Conservation (phyloP, 2,329 filamentous ascomycete genomes). For the Ceratocystis huliohia region DNA sequence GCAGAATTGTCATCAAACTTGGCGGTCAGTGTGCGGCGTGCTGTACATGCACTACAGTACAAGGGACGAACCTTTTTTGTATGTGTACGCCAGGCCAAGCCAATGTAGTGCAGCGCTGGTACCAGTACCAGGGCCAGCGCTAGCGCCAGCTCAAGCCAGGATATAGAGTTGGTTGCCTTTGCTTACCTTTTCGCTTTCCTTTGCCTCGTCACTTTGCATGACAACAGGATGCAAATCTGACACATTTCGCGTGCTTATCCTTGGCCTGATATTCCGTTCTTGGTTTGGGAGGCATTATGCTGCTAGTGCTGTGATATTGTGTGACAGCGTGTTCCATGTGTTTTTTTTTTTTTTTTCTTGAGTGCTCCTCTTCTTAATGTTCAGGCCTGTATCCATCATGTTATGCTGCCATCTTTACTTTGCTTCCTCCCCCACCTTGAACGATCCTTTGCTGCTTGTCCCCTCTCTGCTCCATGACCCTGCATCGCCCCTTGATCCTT, state of each 20-base stretch:
- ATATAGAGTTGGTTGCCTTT: background rate
- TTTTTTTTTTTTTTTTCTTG: background rate
- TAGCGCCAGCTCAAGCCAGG: background rate
- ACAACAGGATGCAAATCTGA: conserved; percentile 9
- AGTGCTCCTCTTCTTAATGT: background rate
- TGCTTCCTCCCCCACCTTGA: conserved; percentile 20
- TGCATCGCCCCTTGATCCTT: conserved; percentile 14
- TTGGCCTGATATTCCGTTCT: background rate
- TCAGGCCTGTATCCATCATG: background rate
- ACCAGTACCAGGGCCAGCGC: too few relatives aligned
- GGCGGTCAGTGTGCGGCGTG: background rate
- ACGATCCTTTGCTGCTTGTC: conserved; percentile 20
- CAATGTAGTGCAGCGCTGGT: background rate
- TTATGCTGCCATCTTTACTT: conserved; percentile 3
- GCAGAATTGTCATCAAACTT: background rate
- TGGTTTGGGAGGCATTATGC: conserved; percentile 5
- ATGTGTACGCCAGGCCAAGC: background rate
- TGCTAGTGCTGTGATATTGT: background rate
- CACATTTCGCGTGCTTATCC: conserved; percentile 2
- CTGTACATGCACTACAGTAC: background rate
- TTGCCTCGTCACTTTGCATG: background rate
- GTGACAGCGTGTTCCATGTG: background rate
- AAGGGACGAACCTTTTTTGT: background rate
- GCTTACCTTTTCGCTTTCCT: background rate
- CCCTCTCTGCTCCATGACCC: conserved; percentile 11